Base-by-base conservation (phyloP, 257 asterid species). In the Capsicum rhomboideum region DNA sequence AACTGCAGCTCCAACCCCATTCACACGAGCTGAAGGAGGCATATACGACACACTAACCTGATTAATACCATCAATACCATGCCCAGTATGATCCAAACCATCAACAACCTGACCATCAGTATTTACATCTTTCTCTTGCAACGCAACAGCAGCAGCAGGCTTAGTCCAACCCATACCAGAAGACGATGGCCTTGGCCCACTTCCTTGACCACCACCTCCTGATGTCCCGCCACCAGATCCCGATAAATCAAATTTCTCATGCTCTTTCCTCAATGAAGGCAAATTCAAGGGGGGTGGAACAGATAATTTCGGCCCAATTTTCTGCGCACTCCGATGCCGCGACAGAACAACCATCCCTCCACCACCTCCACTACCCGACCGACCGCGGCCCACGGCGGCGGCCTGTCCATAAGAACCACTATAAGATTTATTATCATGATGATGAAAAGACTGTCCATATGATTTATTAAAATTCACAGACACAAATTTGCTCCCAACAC, bases 251-350 rank as follows among this genome's bases (percentile, higher is more conserved):
- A 88, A 93, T 86, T 87, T 93, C 91, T 93, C 96, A 72, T 97
- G 97, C 66, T 97, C 99, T 86, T 94, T 97, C 91, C 98, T 92
- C 94, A 97, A 82, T 3, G 99, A 97, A 1, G 98, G 98, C 88
- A 97, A 90, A 89, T 97, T 97, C 91, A 97, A 85, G 91, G 98
- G 99, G 89, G 98, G 97, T 46, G 98, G 98, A 88, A 95, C 93
- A 40, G 98, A 95, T 87, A 95, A 82, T 86, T 97, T 97, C 8
- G 98, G 83, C 83, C 85, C 96, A 85, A 86, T 88, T 90, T 95
- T 94, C 64, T 93, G 94, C 8, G 86, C 64, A 40, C 86, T 87
- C 89, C 96, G 89, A 72, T 86, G 84, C 92, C 98, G 90, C 13
- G 98, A 96, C 82, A 96, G 82, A 87, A 94, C 94, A 86, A 94